Percentiles rank a stretch among this genome's conserved stretches.
Conservation (phyloP, 192 early-diverging fungal species). For the Blastocladiella britannica region DNA sequence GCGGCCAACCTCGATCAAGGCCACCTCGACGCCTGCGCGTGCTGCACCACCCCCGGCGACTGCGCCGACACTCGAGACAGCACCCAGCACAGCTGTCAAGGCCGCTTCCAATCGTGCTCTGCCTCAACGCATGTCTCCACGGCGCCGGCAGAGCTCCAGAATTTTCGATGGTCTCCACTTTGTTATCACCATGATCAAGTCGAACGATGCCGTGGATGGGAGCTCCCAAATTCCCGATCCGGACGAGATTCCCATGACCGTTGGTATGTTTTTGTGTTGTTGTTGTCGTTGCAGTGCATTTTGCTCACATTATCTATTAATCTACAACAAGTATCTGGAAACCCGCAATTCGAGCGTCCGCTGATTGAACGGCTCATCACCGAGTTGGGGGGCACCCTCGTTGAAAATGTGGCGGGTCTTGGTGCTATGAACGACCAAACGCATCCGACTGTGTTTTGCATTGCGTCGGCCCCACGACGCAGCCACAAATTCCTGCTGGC, state of each 20-base stretch:
- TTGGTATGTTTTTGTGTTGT: background rate
- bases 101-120: too few relatives aligned
- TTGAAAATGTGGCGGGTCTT: background rate
- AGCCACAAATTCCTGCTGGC: background rate
- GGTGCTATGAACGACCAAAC: background rate
- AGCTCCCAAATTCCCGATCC: background rate
- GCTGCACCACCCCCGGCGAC: background rate
- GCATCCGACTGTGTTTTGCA: background rate
- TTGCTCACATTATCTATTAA: background rate
- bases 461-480: background rate
- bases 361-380: background rate
- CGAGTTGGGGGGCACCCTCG: too few relatives aligned
- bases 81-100: background rate
- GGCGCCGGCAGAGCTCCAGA: too few relatives aligned
- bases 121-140: too few relatives aligned
- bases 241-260: background rate
- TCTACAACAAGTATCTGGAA: background rate
- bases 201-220: background rate
- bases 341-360: background rate
- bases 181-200: background rate
- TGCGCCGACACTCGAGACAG: background rate
- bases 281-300: background rate
- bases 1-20: background rate
- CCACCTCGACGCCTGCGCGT: background rate
- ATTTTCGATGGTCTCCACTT: background rate